phyloP scores from a whole-genome alignment of 306 rosid species.

The Malus sylvestris region DNA sequence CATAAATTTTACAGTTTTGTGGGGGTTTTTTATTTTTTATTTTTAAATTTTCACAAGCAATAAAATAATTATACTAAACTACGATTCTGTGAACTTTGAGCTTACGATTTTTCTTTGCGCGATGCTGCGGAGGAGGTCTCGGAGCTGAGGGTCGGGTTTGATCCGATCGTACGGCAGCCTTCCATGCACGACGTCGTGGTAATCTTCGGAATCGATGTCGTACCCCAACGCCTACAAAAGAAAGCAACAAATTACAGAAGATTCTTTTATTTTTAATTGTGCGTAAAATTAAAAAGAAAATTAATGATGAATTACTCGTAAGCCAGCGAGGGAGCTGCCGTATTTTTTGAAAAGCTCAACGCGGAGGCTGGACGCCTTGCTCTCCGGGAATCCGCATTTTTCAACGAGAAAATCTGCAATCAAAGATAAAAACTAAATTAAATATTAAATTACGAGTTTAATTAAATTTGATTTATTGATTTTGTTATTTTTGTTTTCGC shows the following conservation, averaged over 20 bases:
- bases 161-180: conserved; percentile 71
- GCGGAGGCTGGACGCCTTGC: conserved; percentile 53
- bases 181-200: conserved; percentile 92
- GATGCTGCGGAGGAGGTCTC: conserved; percentile 47
- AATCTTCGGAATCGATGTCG: conserved; percentile 65
- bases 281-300: not conserved
- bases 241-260: not conserved
- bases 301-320: conserved; percentile 34
- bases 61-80: too few relatives aligned
- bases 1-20: not conserved
- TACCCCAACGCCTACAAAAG: conserved; percentile 54
- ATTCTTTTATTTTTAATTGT: not conserved
- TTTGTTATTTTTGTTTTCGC: too few relatives aligned
- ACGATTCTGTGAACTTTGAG: not conserved
- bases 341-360: conserved; percentile 70
- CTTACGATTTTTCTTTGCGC: conserved; percentile 64
- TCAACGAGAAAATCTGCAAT: conserved; percentile 47
- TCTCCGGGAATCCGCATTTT: conserved; percentile 58
- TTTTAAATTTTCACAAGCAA: too few relatives aligned
- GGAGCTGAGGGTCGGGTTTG: conserved; percentile 56
- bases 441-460: not conserved
- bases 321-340: conserved; percentile 92
- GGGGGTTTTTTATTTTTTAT: too few relatives aligned
- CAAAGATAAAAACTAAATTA: not conserved
- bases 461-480: too few relatives aligned